Percentiles rank a stretch among this genome's conserved stretches.
Evolutionary conservation across 2,329 filamentous ascomycete species (phyloP).

Genomic region (Alternaria ventricosa): DNA sequence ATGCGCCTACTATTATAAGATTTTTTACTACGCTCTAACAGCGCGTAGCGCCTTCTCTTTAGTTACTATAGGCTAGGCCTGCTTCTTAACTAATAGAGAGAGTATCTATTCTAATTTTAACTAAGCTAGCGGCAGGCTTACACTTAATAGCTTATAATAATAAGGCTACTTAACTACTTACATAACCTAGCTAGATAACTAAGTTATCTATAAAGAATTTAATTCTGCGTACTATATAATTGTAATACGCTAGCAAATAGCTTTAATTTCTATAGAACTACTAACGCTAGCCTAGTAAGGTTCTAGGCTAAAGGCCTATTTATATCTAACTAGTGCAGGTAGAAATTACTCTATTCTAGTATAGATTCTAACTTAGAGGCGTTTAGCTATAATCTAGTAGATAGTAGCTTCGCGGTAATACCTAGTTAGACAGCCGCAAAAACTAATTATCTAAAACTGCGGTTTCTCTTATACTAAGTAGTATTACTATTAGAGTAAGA

Average conservation of each 20-base stretch:
- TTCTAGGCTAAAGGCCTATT: not conserved
- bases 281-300: not conserved
- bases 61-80: too few relatives aligned
- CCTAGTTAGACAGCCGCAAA: too few relatives aligned
- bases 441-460: not conserved
- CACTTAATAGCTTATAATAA: too few relatives aligned
- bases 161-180: too few relatives aligned
- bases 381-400: not conserved
- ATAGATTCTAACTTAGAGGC: not conserved
- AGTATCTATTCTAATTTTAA: too few relatives aligned
- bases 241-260: slow-evolving; percentile 41
- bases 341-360: not conserved
- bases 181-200: too few relatives aligned
- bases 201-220: not conserved
- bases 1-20: too few relatives aligned
- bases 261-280: slow-evolving; percentile 1
- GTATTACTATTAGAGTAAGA: not conserved
- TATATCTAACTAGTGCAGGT: not conserved
- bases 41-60: too few relatives aligned
- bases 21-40: too few relatives aligned
- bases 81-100: too few relatives aligned
- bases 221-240: slow-evolving; percentile 29
- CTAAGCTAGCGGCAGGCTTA: too few relatives aligned
- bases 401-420: not conserved
- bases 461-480: not conserved